phyloP scores from a whole-genome alignment of 176 grass and related monocot genomes.

The Sorghum bicolor region Sorghum_bicolor_NCBIv3 NC_012871.2:67481501-67482000 shows the following conservation, averaged over 20 bases:
- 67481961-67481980: conserved; percentile 69
- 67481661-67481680: neutral
- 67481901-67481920: conserved; percentile 17
- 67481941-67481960: conserved; percentile 46
- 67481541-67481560: conserved; percentile 37
- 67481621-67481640: conserved; percentile 33
- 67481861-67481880: neutral
- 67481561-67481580: conserved; percentile 57
- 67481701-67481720: conserved; percentile 41
- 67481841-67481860: neutral
- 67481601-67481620: conserved; percentile 81
- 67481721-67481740: conserved; percentile 59
- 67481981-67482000: conserved; percentile 41
- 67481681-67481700: conserved; percentile 3
- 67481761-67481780: conserved; percentile 20
- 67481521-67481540: conserved; percentile 62
- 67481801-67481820: conserved; percentile 8
- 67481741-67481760: conserved; percentile 58
- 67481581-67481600: conserved; percentile 57
- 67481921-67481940: conserved; percentile 45
- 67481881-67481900: neutral
- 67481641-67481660: neutral
- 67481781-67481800: conserved; percentile 44
- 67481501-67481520: conserved; percentile 19
- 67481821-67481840: conserved; percentile 42